Conservation (phyloP, 768 basidiomycete genomes). For the Ramaria rubella region DNA sequence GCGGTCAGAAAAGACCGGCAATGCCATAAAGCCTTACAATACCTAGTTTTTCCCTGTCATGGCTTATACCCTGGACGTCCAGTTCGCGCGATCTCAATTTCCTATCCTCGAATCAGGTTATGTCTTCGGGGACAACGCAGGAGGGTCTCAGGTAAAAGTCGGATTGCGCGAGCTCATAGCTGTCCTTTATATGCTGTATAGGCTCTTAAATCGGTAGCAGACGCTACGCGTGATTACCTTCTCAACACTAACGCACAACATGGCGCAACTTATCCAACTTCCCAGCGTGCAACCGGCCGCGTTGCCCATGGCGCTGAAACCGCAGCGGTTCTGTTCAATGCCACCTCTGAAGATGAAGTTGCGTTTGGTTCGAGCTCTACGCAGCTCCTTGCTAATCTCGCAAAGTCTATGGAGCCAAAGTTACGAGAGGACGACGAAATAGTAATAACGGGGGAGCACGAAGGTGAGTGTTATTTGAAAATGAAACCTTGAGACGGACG, state of each 20-base stretch:
- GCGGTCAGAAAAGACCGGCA: too few relatives aligned
- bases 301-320: constrained; percentile 43
- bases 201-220: constrained; percentile 44
- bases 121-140: constrained; percentile 72
- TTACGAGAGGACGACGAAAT: constrained; percentile 63
- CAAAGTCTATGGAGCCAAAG: constrained; percentile 50
- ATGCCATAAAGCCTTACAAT: too few relatives aligned
- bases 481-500: neutral
- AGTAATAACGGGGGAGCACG: constrained; percentile 74
- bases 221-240: constrained; percentile 61
- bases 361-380: constrained; percentile 64
- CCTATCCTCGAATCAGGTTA: constrained; percentile 53
- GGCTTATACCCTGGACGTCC: constrained; percentile 35
- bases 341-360: constrained; percentile 54
- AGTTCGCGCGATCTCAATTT: constrained; percentile 51
- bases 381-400: constrained; percentile 61
- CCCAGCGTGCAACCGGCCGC: constrained; percentile 46
- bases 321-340: constrained; percentile 58
- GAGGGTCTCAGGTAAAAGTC: constrained; percentile 52
- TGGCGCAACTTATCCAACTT: constrained; percentile 58
- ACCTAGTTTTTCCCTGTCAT: neutral
- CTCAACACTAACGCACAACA: constrained; percentile 68
- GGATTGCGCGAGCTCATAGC: neutral
- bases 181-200: neutral
- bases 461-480: constrained; percentile 39